Evolutionary conservation across 2,329 filamentous ascomycete genomes (phyloP), one percentile per base, ranked within the genome.

Genomic region (Phyllosticta paracitricarpa): DNA sequence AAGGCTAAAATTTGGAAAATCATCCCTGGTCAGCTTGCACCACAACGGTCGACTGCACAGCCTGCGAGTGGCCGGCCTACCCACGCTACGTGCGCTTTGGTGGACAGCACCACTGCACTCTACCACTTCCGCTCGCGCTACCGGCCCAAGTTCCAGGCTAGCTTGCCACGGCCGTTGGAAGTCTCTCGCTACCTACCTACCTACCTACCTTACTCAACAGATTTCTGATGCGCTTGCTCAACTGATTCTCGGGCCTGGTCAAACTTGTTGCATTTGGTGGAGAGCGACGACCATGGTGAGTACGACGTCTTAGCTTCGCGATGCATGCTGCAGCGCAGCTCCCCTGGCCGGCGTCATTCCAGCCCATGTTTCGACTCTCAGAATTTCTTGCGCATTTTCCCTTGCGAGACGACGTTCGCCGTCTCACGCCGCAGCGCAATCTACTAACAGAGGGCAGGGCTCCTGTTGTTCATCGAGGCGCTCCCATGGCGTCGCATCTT

Each of bases 401-500:
- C 7, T 48, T 48, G 40, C 14, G n/a, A 2, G 14, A 8, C 6
- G 14, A 48, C 17, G 40, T 14, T 48, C 14, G 40, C n/a, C 14
- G 40, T n/a, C n/a, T 48, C 28, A 30, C n/a, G 12, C 14, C 7
- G 40, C 40, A 48, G 14, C 17, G 40, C 40, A 48, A 48, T 5
- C 2, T n/a, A n/a, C 40, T 48, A n/a, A 56, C 24, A 1, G 17
- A 51, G 26, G 26, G 25, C 58, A 61, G 58, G 58, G 58, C 54
- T 61, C 53, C 53, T 61, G 58, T 52, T 51, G 55, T 17, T 61
- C 58, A 35, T 52, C 58, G 19, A 40, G 51, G 26, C 58, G 58
- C 35, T 25, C 52, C 35, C 19, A 48, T 22, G 33, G 53, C 58
- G 55, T 48, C 58, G 58, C 54, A 14, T 52, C 58, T 35, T 53